A percentile compares a stretch with the other conserved stretches of the same genome.
Evolutionary conservation across 768 basidiomycete genomes (phyloP).

Genomic region (Dendrothele bispora): DNA sequence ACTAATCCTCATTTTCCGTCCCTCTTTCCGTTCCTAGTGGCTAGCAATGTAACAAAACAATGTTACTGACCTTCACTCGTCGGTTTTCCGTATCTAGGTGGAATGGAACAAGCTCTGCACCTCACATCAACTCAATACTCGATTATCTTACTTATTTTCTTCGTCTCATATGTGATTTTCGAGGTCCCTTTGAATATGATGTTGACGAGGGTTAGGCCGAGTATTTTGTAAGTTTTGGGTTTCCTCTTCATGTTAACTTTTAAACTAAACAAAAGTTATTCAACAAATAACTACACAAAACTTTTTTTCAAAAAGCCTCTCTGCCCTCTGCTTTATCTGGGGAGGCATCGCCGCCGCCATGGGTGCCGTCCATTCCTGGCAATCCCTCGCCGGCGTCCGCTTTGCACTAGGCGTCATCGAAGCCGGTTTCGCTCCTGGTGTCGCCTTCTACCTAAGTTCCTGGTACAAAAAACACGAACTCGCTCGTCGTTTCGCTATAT

Average conservation of each 20-base stretch:
- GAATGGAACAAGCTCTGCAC: conserved; percentile 10
- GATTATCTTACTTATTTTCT: conserved; percentile 13
- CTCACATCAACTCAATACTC: conserved; percentile 14
- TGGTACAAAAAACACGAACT: conserved; percentile 14
- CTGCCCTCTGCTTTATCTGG: conserved; percentile 21
- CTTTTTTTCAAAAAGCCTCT: conserved; percentile 10
- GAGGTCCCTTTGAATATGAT: conserved; percentile 25
- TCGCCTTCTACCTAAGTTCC: conserved; percentile 24
- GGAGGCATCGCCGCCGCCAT: conserved; percentile 28
- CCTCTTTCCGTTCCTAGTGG: too few species aligned
- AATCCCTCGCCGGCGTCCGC: conserved; percentile 21
- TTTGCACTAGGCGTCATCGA: conserved; percentile 31
- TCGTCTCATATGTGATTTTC: conserved; percentile 22
- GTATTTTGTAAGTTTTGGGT: conserved; percentile 6
- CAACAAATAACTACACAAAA: too few species aligned
- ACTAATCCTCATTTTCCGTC: too few species aligned
- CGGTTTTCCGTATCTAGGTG: conserved; percentile 1
- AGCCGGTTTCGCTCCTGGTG: conserved; percentile 39
- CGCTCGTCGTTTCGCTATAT: conserved; percentile 11
- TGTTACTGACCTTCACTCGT: neutral
- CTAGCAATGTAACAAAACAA: too few species aligned
- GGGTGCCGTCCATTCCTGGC: conserved; percentile 20
- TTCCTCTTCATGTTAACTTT: neutral
- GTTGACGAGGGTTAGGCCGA: conserved; percentile 17
- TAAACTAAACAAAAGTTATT: too few species aligned